Evolutionary conservation across 2,329 filamentous ascomycete species (phyloP).

Genomic region (Bretziella fagacearum): DNA sequence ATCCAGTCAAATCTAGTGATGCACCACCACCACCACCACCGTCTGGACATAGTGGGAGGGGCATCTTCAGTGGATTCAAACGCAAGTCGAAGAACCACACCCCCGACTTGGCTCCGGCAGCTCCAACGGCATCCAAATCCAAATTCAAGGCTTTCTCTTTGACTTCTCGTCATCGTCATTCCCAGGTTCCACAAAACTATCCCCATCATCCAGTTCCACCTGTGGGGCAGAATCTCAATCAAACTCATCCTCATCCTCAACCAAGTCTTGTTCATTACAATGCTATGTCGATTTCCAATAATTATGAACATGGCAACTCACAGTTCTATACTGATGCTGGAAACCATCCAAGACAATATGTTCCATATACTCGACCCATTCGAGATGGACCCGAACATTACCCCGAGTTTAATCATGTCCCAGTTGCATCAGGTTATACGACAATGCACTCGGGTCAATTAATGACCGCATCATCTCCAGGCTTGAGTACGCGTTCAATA

Average conservation of each 20-base stretch:
- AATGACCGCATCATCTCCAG: neutral
- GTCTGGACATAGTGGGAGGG: neutral
- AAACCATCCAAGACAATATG: neutral
- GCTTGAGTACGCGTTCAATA: neutral
- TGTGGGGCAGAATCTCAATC: neutral
- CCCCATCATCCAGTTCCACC: neutral
- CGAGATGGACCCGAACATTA: neutral
- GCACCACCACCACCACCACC: neutral
- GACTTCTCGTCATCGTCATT: neutral
- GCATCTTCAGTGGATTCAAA: neutral
- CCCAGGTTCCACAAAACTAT: neutral
- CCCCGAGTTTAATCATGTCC: neutral
- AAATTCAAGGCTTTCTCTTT: conserved; percentile 3
- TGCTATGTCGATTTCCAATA: too few species aligned
- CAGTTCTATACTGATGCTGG: too few species aligned
- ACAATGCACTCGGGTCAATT: neutral
- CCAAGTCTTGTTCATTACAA: too few species aligned
- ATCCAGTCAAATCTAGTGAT: neutral
- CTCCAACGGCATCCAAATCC: neutral
- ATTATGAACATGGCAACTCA: too few species aligned
- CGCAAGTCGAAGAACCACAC: neutral
- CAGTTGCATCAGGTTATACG: neutral
- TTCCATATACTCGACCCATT: neutral
- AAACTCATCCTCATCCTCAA: neutral
- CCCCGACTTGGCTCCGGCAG: neutral